These are phyloP conservation scores for Aspergillus novoparasiticus DNA, from an alignment of 2,329 filamentous ascomycete species.

Conservation along the genomic window DNA sequence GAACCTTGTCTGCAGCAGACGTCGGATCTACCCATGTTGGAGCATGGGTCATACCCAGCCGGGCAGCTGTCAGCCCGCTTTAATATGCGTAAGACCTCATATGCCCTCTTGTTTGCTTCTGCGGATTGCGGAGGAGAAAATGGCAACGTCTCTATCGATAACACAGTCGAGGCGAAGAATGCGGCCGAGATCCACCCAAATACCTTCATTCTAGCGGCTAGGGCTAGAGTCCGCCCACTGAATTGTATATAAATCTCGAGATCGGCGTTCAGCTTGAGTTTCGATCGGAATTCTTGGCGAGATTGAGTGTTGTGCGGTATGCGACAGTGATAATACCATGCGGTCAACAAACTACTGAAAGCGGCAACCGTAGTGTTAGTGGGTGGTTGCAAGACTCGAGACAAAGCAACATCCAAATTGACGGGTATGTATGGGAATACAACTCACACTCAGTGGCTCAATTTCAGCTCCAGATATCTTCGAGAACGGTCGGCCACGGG, in stretches of 20 bases:
- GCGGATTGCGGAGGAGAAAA: constrained; percentile 32
- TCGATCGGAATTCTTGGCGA: background rate
- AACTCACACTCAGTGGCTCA: background rate
- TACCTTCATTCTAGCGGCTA: constrained; percentile 35
- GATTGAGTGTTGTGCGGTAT: background rate
- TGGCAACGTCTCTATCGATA: constrained; percentile 32
- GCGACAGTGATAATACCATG: background rate
- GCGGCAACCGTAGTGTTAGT: constrained; percentile 22
- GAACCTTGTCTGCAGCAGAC: constrained; percentile 59
- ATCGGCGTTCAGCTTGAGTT: background rate
- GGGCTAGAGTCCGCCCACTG: constrained; percentile 18
- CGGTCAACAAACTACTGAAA: constrained; percentile 41
- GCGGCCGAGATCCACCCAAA: constrained; percentile 34
- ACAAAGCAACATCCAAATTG: background rate
- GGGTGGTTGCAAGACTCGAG: background rate
- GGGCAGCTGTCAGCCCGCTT: constrained; percentile 50
- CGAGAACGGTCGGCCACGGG: background rate
- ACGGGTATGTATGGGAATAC: background rate
- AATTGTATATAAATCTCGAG: background rate
- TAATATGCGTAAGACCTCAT: constrained; percentile 35
- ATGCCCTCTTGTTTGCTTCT: constrained; percentile 28
- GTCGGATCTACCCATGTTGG: constrained; percentile 52
- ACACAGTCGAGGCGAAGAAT: constrained; percentile 33
- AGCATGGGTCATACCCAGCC: constrained; percentile 55
- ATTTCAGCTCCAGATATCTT: background rate